A percentile compares a stretch with the other conserved stretches of the same genome.
These are phyloP conservation scores for Geotrichum ghanense DNA, from an alignment of 805 yeast genomes.

Conservation along the genomic window DNA sequence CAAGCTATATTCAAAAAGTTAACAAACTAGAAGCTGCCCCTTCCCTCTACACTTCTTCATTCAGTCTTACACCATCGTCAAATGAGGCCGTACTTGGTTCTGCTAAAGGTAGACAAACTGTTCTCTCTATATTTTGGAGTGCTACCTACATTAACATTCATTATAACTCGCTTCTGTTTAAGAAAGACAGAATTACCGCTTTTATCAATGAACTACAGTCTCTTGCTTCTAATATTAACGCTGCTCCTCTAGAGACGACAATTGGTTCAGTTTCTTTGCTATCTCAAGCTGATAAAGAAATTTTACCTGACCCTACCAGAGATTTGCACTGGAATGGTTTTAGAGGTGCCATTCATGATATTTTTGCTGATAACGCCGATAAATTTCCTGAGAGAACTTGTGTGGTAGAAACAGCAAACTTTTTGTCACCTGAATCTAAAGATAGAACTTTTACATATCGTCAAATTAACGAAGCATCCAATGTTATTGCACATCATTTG, in stretches of 20 bases:
- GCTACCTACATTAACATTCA: conserved; percentile 30
- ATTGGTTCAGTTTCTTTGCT: conserved; percentile 51
- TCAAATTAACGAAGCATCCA: conserved; percentile 88
- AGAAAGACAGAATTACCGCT: conserved; percentile 51
- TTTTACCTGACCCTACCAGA: conserved; percentile 77
- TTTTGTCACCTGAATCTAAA: conserved; percentile 30
- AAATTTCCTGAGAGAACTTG: conserved; percentile 78
- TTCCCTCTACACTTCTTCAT: conserved; percentile 39
- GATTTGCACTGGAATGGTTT: conserved; percentile 85
- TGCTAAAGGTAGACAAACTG: conserved; percentile 30
- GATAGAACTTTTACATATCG: conserved; percentile 70
- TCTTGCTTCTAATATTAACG: conserved; percentile 15
- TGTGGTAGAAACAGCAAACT: conserved; percentile 81
- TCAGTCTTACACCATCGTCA: conserved; percentile 7
- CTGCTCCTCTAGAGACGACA: conserved; percentile 6
- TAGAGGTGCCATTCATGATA: conserved; percentile 95
- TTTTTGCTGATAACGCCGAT: conserved; percentile 78
- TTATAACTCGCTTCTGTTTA: conserved; percentile 71
- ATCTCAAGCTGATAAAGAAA: conserved; percentile 48
- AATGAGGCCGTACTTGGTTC: conserved; percentile 7
- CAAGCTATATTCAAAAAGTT: conserved; percentile 36
- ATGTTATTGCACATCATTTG: conserved; percentile 82
- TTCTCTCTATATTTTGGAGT: conserved; percentile 42
- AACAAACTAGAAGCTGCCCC: conserved; percentile 49
- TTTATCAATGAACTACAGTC: conserved; percentile 32